These are phyloP conservation scores for Suillus fuscotomentosus DNA, from an alignment of 768 basidiomycete species.

Conservation along the genomic window DNA sequence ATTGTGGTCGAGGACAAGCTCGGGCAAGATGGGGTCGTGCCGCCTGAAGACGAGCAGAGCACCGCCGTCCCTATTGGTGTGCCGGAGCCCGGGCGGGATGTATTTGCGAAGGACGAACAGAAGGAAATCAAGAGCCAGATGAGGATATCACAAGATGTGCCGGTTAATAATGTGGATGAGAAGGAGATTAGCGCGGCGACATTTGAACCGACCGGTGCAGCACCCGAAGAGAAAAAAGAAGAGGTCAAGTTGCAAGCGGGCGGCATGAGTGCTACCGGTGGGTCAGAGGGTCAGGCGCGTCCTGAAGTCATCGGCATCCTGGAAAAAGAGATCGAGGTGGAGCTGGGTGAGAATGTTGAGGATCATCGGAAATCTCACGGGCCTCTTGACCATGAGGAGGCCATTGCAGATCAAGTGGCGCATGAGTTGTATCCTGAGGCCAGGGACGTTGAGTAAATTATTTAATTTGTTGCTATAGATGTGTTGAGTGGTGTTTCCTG, in stretches of 20 bases:
- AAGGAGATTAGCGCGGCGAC: constrained; percentile 38
- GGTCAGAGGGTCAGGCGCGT: neutral
- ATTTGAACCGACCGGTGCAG: constrained; percentile 1
- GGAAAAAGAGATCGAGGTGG: constrained; percentile 10
- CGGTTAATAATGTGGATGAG: constrained; percentile 11
- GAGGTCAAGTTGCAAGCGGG: constrained; percentile 5
- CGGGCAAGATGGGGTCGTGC: constrained; percentile 15
- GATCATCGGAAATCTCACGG: constrained; percentile 32
- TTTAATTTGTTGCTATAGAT: neutral
- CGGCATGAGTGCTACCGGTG: neutral
- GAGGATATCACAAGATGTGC: constrained; percentile 10
- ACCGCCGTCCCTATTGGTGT: constrained; percentile 47
- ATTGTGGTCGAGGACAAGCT: constrained; percentile 51
- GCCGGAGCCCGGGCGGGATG: constrained; percentile 72
- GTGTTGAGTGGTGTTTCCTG: neutral
- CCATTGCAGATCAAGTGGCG: constrained; percentile 50
- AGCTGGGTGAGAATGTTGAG: constrained; percentile 9
- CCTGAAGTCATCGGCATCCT: constrained; percentile 3
- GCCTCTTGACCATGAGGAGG: constrained; percentile 48
- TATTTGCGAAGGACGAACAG: constrained; percentile 57
- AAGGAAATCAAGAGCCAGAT: constrained; percentile 49
- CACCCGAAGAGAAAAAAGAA: constrained; percentile 6
- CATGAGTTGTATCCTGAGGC: constrained; percentile 51
- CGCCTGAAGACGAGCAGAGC: constrained; percentile 20
- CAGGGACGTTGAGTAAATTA: constrained; percentile 13